Conservation (phyloP, 441 rosid genomes). For the Euphorbia schlechtendalii region DNA sequence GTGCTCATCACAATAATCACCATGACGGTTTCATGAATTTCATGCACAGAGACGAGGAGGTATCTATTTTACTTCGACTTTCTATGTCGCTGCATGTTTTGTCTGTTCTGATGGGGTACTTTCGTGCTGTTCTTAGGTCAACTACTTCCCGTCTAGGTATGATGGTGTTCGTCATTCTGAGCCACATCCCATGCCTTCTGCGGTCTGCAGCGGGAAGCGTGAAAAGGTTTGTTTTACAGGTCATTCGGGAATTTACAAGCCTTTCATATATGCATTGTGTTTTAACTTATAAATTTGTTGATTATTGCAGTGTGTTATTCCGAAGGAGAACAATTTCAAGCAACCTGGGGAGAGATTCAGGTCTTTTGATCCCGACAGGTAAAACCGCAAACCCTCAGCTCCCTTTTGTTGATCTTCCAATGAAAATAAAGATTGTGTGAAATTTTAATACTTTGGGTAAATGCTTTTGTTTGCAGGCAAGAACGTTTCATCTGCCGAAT, state of each 20-base stretch:
- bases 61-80: too few relatives aligned
- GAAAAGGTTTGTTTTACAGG: conserved; percentile 50
- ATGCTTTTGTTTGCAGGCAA: conserved; percentile 47
- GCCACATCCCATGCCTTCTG: conserved; percentile 47
- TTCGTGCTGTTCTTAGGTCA: conserved; percentile 40
- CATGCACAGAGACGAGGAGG: conserved; percentile 98
- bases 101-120: conserved; percentile 21
- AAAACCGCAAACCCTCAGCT: conserved; percentile 8
- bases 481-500: conserved; percentile 69
- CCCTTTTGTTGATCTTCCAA: neutral
- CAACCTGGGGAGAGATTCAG: conserved; percentile 93
- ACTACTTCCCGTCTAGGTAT: conserved; percentile 89
- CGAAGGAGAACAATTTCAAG: conserved; percentile 91
- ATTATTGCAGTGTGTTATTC: conserved; percentile 57
- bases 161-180: conserved; percentile 75
- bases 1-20: conserved; percentile 92
- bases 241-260: neutral
- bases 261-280: too few relatives aligned
- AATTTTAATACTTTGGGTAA: neutral
- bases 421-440: neutral
- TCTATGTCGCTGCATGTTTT: neutral
- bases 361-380: conserved; percentile 82
- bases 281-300: neutral
- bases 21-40: conserved; percentile 78
- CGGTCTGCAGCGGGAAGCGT: conserved; percentile 58